Evolutionary conservation across 2,329 filamentous ascomycete species (phyloP), one percentile per base, ranked within the genome.

Genomic region (Aspergillus vadensis): DNA sequence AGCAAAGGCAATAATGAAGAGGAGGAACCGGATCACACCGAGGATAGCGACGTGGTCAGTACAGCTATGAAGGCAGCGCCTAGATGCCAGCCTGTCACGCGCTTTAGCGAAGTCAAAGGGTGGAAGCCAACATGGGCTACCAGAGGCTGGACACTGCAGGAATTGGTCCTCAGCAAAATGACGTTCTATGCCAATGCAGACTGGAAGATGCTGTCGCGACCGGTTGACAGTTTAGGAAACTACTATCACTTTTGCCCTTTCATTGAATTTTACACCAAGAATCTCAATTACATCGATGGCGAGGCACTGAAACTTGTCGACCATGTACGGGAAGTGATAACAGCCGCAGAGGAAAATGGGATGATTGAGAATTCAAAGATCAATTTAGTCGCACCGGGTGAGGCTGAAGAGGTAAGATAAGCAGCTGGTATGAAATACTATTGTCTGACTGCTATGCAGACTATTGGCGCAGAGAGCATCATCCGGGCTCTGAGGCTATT

Each of bases 111-210:
- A 12, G 17, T 50, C 2, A 12, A 32, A 17, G 47, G 32, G 25
- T 50, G 47, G 47, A 50, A 50, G 25, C 47, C 47, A 50, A 32
- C 15, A 30, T 70, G 66, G 66, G 65, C 65, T 14, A 67, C 59
- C 14, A 63, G 67, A 49, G 67, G 66, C 47, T 69, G 67, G 65
- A 68, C 65, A 8, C 53, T 67, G 41, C 66, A 69, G 56, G 66
- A 69, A 47, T 58, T 69, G 10, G 54, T 69, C 3, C 38, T 76
- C 64, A 76, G 74, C 62, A 75, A 73, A 63, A 68, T 70, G 38
- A 72, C 73, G 2, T 76, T 70, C 59, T 76, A 74, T 63, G 68
- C 70, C 43, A 76, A 76, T 57, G 69, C 68, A 4, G 27, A 61
- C 2, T 76, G 74, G 73, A 25, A 63, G 38, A 61, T 63, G 44